These are phyloP conservation scores for Fusarium sp. DNA, from an alignment of 2,329 filamentous ascomycete species.

Conservation along the genomic window DNA sequence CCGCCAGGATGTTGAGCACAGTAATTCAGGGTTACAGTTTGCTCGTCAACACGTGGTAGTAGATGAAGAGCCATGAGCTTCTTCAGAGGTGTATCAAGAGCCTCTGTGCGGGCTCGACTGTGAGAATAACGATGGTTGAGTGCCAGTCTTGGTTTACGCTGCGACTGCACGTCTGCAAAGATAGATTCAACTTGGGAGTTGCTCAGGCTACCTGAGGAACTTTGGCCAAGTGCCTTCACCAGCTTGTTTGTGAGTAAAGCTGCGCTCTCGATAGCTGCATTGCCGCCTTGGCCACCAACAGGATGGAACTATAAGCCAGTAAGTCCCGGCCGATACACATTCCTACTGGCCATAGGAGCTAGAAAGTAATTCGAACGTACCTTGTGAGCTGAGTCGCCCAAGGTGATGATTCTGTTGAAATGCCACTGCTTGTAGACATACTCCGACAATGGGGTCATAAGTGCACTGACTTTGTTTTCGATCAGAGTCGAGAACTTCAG, in stretches of 20 bases:
- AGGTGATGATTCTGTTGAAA: constrained; percentile 1
- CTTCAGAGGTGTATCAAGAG: background rate
- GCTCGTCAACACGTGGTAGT: background rate
- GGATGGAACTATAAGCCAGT: background rate
- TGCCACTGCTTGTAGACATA: constrained; percentile 15
- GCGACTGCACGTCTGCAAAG: background rate
- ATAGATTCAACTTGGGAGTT: background rate
- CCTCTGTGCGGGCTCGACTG: background rate
- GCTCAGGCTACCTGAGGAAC: background rate
- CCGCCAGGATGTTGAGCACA: constrained; percentile 2
- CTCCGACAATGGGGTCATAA: constrained; percentile 1
- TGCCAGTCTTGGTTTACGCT: background rate
- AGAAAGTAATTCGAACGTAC: background rate
- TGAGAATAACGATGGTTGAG: constrained; percentile 2
- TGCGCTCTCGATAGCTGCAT: constrained; percentile 9
- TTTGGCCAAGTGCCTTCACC: background rate
- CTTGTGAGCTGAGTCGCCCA: constrained; percentile 16
- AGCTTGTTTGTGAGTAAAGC: constrained; percentile 1
- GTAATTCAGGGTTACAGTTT: constrained; percentile 4
- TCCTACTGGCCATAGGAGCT: background rate
- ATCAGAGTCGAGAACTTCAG: constrained; percentile 1
- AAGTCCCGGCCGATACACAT: background rate
- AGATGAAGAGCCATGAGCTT: background rate
- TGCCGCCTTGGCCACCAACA: constrained; percentile 7
- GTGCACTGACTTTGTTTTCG: constrained; percentile 2